Evolutionary conservation across 2,329 filamentous ascomycete species (phyloP).

Genomic region (Exophiala sp.): DNA sequence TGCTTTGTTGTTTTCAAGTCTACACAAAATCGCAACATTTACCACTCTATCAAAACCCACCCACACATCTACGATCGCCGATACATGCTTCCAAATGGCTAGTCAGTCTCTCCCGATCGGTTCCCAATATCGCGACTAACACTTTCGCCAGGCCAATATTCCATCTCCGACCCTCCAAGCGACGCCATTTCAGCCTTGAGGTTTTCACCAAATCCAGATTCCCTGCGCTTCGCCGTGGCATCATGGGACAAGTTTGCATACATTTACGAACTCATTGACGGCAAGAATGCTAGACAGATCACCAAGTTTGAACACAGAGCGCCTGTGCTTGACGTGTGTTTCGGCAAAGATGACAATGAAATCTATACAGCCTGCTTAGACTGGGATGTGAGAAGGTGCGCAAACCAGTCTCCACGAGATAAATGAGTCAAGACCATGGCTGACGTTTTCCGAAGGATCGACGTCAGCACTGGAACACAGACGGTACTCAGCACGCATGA

Average conservation of each 20-base stretch:
- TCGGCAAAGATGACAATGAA: conserved; percentile 75
- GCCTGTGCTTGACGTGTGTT: conserved; percentile 88
- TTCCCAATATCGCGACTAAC: neutral
- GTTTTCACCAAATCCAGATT: conserved; percentile 73
- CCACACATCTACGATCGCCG: too few relatives aligned
- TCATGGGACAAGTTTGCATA: conserved; percentile 95
- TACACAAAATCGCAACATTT: too few relatives aligned
- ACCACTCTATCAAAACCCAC: too few relatives aligned
- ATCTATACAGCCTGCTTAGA: conserved; percentile 86
- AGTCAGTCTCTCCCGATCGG: neutral
- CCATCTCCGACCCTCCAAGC: conserved; percentile 74
- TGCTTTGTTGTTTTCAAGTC: too few relatives aligned
- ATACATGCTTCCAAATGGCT: conserved; percentile 2
- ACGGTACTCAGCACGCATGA: conserved; percentile 74
- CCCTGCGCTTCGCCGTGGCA: conserved; percentile 78
- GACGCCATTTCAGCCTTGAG: conserved; percentile 84
- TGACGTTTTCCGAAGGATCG: conserved; percentile 49
- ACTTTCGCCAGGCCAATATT: conserved; percentile 62
- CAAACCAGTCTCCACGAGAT: conserved; percentile 2
- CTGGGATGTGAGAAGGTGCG: conserved; percentile 74
- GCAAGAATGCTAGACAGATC: conserved; percentile 43
- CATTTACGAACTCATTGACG: conserved; percentile 75
- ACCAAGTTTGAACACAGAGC: conserved; percentile 68
- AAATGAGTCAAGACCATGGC: neutral
- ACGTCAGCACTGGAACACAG: conserved; percentile 69